Evolutionary conservation across 768 basidiomycete genomes (phyloP), one percentile per base, ranked within the genome.

Genomic region (Tylopilus rubrobrunneus): DNA sequence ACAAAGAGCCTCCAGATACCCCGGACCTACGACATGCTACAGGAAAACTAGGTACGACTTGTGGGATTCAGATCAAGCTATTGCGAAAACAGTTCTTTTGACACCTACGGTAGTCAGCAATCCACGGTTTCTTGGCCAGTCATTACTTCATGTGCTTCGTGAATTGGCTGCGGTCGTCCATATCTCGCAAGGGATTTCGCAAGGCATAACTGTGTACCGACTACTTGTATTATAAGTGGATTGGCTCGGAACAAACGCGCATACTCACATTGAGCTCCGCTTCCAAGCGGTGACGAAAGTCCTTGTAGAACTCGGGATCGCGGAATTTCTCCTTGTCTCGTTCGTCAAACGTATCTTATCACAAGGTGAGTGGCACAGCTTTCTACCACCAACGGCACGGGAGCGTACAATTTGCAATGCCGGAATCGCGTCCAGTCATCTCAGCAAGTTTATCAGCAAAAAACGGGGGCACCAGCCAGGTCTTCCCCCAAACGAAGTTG

Each of bases 1-100:
- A 54, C 79, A 81, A 2, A 87, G 68, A 0, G 85, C 81, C 58
- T 86, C 83, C 31, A 87, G 74, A 62, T 85, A 87, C 7, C 85
- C 84, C 10, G 82, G 82, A 0, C n/a, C 85, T 74, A 27, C 83
- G 74, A 67, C 84, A 87, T 5, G 71, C 76, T 15, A 84, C 77
- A 6, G 77, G 70, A 58, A 85, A 86, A 44, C 78, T 70, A 12
- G 85, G 83, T 25, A 84, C 72, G n/a, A 85, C 57, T 58, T n/a
- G 43, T 23, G 23, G 36, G 2, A 52, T 17, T 52, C 14, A 10
- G 29, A 25, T 48, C 31, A 29, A 44, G 28, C 19, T 6, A 11
- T n/a, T 14, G 8, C 3, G 2, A 11, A 15, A 23, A n/a, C n/a
- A n/a, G n/a, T n/a, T 8, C 7, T 28, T 1, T 25, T 15, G 12